A percentile compares a stretch with the other conserved stretches of the same genome.
These are phyloP conservation scores for Fusarium neocosmosporiellum DNA, from an alignment of 2,329 filamentous ascomycete species.

Conservation along the genomic window DNA sequence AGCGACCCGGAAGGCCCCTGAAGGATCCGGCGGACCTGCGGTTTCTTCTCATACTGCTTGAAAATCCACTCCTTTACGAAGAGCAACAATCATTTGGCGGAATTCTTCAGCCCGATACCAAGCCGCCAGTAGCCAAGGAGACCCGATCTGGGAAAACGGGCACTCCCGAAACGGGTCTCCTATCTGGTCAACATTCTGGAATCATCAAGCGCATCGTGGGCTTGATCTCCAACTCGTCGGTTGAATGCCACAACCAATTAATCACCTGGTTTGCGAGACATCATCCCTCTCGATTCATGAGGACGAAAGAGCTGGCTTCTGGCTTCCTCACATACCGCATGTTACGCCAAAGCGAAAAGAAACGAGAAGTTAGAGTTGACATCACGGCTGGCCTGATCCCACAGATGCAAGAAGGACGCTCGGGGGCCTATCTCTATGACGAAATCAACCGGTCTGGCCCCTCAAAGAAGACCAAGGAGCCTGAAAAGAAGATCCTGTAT, in stretches of 20 bases:
- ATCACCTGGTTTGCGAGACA: conserved; percentile 83
- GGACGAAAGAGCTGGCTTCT: conserved; percentile 79
- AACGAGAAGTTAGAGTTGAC: conserved; percentile 68
- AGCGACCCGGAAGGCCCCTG: conserved; percentile 79
- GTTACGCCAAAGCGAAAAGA: conserved; percentile 75
- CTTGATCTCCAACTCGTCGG: conserved; percentile 79
- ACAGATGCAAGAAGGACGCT: conserved; percentile 73
- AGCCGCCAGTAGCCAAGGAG: conserved; percentile 12
- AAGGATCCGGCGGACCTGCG: conserved; percentile 76
- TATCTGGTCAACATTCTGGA: conserved; percentile 78
- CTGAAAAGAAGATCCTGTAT: conserved; percentile 71
- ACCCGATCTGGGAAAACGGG: conserved; percentile 27
- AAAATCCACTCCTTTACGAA: conserved; percentile 79
- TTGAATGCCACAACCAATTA: conserved; percentile 80
- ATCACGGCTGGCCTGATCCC: conserved; percentile 77
- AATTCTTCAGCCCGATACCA: conserved; percentile 48
- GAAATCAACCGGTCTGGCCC: conserved; percentile 70
- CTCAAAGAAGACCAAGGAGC: conserved; percentile 66
- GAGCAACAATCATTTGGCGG: conserved; percentile 55
- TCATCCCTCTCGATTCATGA: conserved; percentile 74
- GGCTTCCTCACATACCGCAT: conserved; percentile 86
- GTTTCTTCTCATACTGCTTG: conserved; percentile 81
- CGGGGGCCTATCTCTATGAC: conserved; percentile 79
- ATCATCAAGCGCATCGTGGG: conserved; percentile 89
- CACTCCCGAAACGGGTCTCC: conserved; percentile 52